Evolutionary conservation across 2,329 filamentous ascomycete species (phyloP).

Genomic region (Monilinia polystroma): DNA sequence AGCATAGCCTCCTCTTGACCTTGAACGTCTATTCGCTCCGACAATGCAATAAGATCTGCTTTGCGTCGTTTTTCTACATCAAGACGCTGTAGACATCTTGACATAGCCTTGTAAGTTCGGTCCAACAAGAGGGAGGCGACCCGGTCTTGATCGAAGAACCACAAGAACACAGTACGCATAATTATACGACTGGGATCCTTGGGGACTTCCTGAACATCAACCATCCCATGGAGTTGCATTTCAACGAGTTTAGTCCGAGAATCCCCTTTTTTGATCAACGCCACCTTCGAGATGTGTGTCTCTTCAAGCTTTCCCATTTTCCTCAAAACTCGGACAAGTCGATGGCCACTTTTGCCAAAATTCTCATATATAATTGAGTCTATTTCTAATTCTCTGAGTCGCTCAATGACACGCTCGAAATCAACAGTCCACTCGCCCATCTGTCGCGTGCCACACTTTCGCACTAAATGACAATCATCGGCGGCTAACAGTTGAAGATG

Average conservation of each 20-base stretch:
- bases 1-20: constrained; percentile 75
- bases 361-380: constrained; percentile 77
- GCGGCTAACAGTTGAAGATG: constrained; percentile 73
- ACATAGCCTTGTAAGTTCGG: constrained; percentile 86
- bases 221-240: constrained; percentile 81
- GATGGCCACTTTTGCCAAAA: constrained; percentile 73
- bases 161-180: constrained; percentile 83
- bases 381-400: constrained; percentile 73
- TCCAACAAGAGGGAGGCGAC: constrained; percentile 70
- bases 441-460: constrained; percentile 61
- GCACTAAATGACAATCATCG: constrained; percentile 66
- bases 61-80: constrained; percentile 72
- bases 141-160: constrained; percentile 81
- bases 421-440: constrained; percentile 80
- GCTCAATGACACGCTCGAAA: constrained; percentile 69
- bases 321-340: constrained; percentile 80
- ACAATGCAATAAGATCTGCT: constrained; percentile 72
- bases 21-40: constrained; percentile 81
- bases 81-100: constrained; percentile 77
- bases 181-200: constrained; percentile 80
- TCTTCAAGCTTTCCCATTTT: constrained; percentile 94
- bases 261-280: constrained; percentile 81
- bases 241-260: constrained; percentile 80
- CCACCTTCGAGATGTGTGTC: constrained; percentile 76
- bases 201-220: constrained; percentile 92